Percentiles rank a stretch among this genome's conserved stretches.
These are phyloP conservation scores for Fraxinus excelsior DNA, from an alignment of 257 asterid genomes.

Conservation along the genomic window DNA sequence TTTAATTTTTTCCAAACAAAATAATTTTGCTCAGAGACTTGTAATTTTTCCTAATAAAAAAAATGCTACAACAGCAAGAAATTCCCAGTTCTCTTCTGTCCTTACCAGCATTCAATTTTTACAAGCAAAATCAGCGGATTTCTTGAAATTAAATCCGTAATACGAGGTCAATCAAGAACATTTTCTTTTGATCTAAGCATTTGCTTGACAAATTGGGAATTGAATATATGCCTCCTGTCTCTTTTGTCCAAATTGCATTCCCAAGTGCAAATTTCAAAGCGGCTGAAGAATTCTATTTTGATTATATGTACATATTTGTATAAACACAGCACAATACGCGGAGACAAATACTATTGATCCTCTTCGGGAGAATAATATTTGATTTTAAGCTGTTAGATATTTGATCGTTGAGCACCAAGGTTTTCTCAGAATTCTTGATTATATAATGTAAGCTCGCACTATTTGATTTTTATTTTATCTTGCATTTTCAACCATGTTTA, in stretches of 20 bases:
- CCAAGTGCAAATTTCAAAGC: too few species aligned
- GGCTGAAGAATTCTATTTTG: too few species aligned
- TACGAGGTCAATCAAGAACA: not conserved
- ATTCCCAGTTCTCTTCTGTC: not conserved
- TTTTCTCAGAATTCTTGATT: conserved; percentile 35
- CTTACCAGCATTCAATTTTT: not conserved
- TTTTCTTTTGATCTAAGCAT: conserved; percentile 16
- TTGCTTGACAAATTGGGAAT: conserved; percentile 19
- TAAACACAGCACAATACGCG: not conserved
- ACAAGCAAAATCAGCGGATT: not conserved
- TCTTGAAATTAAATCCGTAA: not conserved
- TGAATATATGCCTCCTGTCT: conserved; percentile 20
- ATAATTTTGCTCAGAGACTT: too few species aligned
- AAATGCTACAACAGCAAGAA: not conserved
- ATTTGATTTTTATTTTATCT: conserved; percentile 13
- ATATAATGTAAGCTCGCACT: conserved; percentile 46
- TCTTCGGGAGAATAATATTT: conserved; percentile 31
- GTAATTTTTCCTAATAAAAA: too few species aligned
- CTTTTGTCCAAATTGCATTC: not conserved
- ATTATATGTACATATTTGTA: too few species aligned
- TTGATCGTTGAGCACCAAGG: conserved; percentile 33
- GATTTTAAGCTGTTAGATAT: conserved; percentile 38
- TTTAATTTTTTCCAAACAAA: too few species aligned
- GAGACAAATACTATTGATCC: conserved; percentile 24
- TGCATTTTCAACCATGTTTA: conserved; percentile 19